phyloP scores from a whole-genome alignment of 352 stramenopile species.

The Globisporangium takayamanum region DNA sequence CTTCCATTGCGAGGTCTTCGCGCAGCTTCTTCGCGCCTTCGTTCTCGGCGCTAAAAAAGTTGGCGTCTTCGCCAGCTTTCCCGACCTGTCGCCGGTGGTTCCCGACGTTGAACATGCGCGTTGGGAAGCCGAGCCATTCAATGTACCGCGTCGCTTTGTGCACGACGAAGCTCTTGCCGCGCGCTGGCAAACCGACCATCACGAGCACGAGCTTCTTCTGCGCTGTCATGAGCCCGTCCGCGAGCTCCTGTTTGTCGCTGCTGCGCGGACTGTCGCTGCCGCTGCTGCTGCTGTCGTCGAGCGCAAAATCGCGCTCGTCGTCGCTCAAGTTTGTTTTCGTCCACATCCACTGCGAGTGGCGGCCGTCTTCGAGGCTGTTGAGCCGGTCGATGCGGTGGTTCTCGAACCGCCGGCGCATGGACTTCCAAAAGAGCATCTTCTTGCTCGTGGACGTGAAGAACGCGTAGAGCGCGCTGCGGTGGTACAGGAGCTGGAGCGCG shows the following conservation, averaged over 20 bases:
- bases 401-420: conserved; percentile 69
- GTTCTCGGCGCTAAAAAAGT: conserved; percentile 92
- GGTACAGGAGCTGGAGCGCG: conserved; percentile 39
- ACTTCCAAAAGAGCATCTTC: conserved; percentile 57
- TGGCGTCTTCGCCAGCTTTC: conserved; percentile 59
- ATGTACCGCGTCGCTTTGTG: conserved; percentile 91
- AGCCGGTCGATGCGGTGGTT: conserved; percentile 67
- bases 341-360: conserved; percentile 79
- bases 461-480: conserved; percentile 43
- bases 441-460: conserved; percentile 37
- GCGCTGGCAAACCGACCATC: conserved; percentile 91
- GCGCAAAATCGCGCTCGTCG: conserved; percentile 25
- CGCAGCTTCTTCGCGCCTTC: conserved; percentile 68
- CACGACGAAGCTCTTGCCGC: conserved; percentile 95
- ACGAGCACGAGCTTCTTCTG: conserved; percentile 90
- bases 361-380: conserved; percentile 52
- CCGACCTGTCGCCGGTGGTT: conserved; percentile 85
- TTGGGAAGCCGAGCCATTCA: conserved; percentile 88
- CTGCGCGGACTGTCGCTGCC: conserved; percentile 8
- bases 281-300: conserved; percentile 17
- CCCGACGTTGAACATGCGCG: conserved; percentile 94
- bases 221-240: conserved; percentile 56
- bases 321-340: conserved; percentile 26
- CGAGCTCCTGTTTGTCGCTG: conserved; percentile 14
- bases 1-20: conserved; percentile 86